A percentile compares a stretch with the other conserved stretches of the same genome.
These are phyloP conservation scores for Morella rubra DNA, from an alignment of 306 rosid species.

Conservation along the genomic window DNA sequence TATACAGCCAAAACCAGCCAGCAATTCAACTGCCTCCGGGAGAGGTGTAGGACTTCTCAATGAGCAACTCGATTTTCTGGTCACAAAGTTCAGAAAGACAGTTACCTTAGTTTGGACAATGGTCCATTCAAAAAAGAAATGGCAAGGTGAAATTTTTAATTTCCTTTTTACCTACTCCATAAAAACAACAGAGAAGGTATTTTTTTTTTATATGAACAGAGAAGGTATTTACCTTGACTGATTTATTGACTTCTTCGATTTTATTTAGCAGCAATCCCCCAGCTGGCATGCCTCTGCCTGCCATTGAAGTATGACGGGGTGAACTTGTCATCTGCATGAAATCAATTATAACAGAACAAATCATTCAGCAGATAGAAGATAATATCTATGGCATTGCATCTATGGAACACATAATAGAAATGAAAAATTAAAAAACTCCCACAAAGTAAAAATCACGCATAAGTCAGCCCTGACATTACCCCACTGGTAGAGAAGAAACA, in stretches of 20 bases:
- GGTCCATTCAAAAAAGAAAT: no score
- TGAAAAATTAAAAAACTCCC: background rate
- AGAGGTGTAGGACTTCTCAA: constrained; percentile 53
- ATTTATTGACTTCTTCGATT: constrained; percentile 79
- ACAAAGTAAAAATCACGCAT: background rate
- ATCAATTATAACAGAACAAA: background rate
- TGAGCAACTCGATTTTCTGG: constrained; percentile 67
- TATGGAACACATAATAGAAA: background rate
- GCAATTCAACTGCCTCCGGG: constrained; percentile 29
- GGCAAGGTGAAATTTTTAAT: background rate
- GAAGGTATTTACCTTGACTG: constrained; percentile 65
- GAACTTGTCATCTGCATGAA: constrained; percentile 58
- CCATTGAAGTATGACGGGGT: constrained; percentile 42
- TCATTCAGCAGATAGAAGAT: background rate
- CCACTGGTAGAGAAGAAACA: background rate
- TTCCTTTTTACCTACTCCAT: background rate
- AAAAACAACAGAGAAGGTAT: constrained; percentile 10
- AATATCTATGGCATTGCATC: background rate
- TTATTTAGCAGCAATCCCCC: constrained; percentile 66
- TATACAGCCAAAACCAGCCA: background rate
- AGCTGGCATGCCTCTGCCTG: constrained; percentile 44
- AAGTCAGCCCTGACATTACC: background rate
- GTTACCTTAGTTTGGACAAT: background rate
- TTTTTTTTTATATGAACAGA: no score
- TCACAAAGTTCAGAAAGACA: constrained; percentile 19